Base-by-base conservation (phyloP, 129 eudicot genomes). In the Kitagawia praeruptora region DNA sequence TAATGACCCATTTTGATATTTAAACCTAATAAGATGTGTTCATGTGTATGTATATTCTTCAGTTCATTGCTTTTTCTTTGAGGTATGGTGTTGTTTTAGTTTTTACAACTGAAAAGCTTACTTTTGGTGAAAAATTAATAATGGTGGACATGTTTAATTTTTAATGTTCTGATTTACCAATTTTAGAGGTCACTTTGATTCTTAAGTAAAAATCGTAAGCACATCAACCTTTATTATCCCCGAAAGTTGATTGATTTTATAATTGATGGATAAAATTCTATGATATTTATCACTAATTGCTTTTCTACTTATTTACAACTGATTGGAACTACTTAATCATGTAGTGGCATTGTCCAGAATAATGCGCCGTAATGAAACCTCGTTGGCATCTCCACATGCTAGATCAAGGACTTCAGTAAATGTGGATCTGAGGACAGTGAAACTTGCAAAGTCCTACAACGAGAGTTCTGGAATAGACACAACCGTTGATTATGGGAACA, bases 271-370 rank as follows among this genome's bases (percentile, higher is more conserved):
- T 11, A 70, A 16, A 37, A 66, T 34, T 66, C 5, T 37, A 70
- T 64, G 12, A 64, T 27, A 18, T 25, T 11, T 64, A 13, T 34
- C 21, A 14, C 23, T 70, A 7, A 31, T 69, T 37, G 4, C 45
- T 37, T 38, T 4, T 70, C 12, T 70, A 37, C 46, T 44, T 77
- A 74, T 45, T 74, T 18, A 13, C 46, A 66, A 42, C 46, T 79
- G 23, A 69, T 23, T 48, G 64, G 34, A 19, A 21, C 51, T 69
- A 16, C 75, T 73, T 81, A 39, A 75, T 75, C 56, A 72, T 83
- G 81, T 89, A 93, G 98, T 87, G 71, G 54, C 87, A 51, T 31
- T 86, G 38, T 90, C 96, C 64, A 84, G 90, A 87, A 83, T 93
- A 79, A 56, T 87, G 83, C 78, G 75, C 67, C 77, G 83, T 70